Conservation (phyloP, 2,329 filamentous ascomycete species). For the Diaporthe nobilis region DNA sequence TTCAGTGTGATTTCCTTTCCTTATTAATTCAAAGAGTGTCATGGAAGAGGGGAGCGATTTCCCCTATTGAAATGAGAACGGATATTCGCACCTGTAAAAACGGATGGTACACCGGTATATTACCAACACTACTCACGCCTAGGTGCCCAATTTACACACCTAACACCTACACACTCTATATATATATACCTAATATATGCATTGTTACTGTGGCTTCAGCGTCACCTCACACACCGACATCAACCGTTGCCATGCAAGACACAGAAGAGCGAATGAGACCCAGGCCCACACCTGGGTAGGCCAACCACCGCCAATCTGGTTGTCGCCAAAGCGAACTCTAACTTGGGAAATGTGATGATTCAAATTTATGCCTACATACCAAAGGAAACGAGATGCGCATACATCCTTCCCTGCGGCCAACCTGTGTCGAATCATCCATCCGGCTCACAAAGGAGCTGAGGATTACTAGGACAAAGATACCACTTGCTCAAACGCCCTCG, state of each 20-base stretch:
- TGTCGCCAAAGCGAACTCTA: neutral
- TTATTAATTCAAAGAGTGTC: too few species aligned
- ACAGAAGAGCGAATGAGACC: too few species aligned
- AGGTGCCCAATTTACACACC: too few species aligned
- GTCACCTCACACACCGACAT: slow-evolving; percentile 3
- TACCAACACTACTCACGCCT: too few species aligned
- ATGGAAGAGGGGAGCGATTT: neutral
- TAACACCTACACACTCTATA: too few species aligned
- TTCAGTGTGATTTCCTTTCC: too few species aligned
- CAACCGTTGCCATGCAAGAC: neutral
- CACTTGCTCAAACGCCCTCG: neutral
- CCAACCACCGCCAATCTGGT: neutral
- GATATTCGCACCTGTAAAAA: too few species aligned
- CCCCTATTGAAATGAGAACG: too few species aligned
- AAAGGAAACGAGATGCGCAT: neutral
- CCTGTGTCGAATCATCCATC: neutral
- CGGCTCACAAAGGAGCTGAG: neutral
- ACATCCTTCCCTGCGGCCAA: neutral
- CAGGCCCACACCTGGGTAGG: neutral
- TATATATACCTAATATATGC: neutral
- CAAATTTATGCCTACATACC: slow-evolving; percentile 21
- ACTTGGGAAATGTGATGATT: neutral
- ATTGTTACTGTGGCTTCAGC: neutral
- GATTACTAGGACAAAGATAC: neutral
- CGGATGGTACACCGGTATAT: too few species aligned